Evolutionary conservation across 768 basidiomycete genomes (phyloP), one percentile per base, ranked within the genome.

Genomic region (Leccinum subgranulosum): DNA sequence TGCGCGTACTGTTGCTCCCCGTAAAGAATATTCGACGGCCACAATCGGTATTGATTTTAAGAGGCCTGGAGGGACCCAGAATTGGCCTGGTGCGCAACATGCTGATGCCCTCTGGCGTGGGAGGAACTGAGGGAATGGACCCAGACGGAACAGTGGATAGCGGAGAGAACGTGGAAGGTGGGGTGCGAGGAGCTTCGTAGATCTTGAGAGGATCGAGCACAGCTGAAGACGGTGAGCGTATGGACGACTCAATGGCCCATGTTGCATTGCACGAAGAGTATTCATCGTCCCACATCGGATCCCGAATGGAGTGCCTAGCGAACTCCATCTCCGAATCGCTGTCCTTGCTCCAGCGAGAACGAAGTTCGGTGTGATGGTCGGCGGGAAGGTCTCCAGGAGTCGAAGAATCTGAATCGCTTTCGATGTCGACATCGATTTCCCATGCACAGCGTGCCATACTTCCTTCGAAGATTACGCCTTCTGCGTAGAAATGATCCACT

Each of bases 381-480:
- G 71, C 74, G 31, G 76, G 41, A 43, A 43, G 68, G 54, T 75
- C 73, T 9, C 68, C 78, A 53, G 79, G 77, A 51, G 78, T 77
- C 15, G 81, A 82, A 8, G 83, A 80, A 59, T 85, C 79, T 59
- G 79, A 83, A 69, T 86, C 85, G 63, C 85, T 83, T 53, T 87
- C 79, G 54, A 77, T 73, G 57, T 78, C 84, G 76, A 86, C 81
- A 51, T 85, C 86, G 15, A 84, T 81, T 71, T 92, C 89, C 88
- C 88, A 90, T 6, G 84, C 77, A 61, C 87, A 88, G 43, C 85
- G 80, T 29, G 90, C 89, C 76, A 91, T 85, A 67, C 86, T 88
- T 49, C 87, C 89, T 66, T 91, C 88, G 61, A 91, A 90, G 56
- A 91, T 76, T 49, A 84, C 88, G 57, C 83, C 85, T n/a, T 82